A percentile compares a stretch with the other conserved stretches of the same genome.
phyloP scores from a whole-genome alignment of 1,139 yeast genomes.

The Hansenula lynferdii region DNA sequence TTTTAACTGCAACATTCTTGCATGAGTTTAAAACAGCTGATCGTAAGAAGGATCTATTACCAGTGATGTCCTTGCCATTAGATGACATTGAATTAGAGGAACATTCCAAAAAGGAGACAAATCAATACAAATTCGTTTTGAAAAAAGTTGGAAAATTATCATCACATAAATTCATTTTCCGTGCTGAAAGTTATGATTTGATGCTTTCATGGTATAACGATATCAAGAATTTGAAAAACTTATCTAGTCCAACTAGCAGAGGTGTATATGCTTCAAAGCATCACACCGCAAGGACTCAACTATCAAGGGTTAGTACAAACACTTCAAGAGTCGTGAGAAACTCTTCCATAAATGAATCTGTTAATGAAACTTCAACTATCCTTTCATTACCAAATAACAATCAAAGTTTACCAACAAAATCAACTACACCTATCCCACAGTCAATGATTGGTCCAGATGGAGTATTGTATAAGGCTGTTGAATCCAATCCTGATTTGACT shows the following conservation, averaged over 20 bases:
- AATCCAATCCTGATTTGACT: slow-evolving; percentile 8
- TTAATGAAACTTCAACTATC: slow-evolving; percentile 23
- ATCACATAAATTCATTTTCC: slow-evolving; percentile 90
- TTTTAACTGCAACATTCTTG: slow-evolving; percentile 78
- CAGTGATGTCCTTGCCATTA: slow-evolving; percentile 80
- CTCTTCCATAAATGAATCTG: slow-evolving; percentile 15
- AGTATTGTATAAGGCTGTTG: slow-evolving; percentile 16
- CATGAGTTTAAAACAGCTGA: slow-evolving; percentile 89
- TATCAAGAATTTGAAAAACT: slow-evolving; percentile 56
- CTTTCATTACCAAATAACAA: slow-evolving; percentile 21
- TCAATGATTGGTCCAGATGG: slow-evolving; percentile 18
- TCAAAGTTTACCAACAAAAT: slow-evolving; percentile 15
- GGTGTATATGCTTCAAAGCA: slow-evolving; percentile 31
- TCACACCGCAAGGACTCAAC: slow-evolving; percentile 11
- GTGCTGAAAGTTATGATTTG: slow-evolving; percentile 71
- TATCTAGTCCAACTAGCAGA: slow-evolving; percentile 53
- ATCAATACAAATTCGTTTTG: slow-evolving; percentile 71
- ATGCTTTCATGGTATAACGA: slow-evolving; percentile 87
- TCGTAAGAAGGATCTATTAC: slow-evolving; percentile 77
- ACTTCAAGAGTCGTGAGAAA: slow-evolving; percentile 16
- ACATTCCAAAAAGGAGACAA: slow-evolving; percentile 70
- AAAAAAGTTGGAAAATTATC: slow-evolving; percentile 65
- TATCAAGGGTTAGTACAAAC: slow-evolving; percentile 19
- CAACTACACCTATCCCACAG: slow-evolving; percentile 17
- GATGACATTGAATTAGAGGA: slow-evolving; percentile 80